phyloP scores from a whole-genome alignment of 2,329 filamentous ascomycete species.

The Cercospora citrullina region DNA sequence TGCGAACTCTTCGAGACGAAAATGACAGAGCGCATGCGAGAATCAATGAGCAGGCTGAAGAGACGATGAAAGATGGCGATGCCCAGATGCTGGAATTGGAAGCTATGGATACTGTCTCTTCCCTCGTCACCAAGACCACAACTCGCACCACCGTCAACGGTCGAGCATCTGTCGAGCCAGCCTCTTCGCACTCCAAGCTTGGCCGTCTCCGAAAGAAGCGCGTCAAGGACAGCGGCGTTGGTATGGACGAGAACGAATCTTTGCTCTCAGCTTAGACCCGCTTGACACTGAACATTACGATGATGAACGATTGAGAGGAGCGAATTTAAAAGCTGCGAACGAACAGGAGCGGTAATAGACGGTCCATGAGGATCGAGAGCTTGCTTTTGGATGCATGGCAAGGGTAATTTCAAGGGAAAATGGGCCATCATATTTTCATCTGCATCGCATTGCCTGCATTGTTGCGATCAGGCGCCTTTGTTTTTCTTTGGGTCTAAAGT shows the following conservation, averaged over 20 bases:
- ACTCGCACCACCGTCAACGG: neutral
- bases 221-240: constrained; percentile 33
- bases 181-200: constrained; percentile 2
- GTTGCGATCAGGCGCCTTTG: neutral
- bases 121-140: constrained; percentile 22
- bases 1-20: constrained; percentile 39
- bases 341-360: neutral
- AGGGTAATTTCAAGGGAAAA: neutral
- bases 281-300: neutral
- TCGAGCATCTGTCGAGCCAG: neutral
- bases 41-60: constrained; percentile 29
- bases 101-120: constrained; percentile 28
- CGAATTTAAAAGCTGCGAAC: neutral
- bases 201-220: constrained; percentile 25
- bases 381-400: neutral
- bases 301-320: neutral
- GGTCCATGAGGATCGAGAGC: neutral
- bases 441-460: neutral
- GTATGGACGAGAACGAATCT: constrained; percentile 25
- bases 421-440: neutral
- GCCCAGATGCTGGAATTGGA: constrained; percentile 30
- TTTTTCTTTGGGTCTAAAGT: neutral
- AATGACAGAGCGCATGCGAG: constrained; percentile 27
- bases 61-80: constrained; percentile 27
- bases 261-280: constrained; percentile 13